Conservation (phyloP, 2,329 filamentous ascomycete genomes). For the Trichoderma sp. region DNA sequence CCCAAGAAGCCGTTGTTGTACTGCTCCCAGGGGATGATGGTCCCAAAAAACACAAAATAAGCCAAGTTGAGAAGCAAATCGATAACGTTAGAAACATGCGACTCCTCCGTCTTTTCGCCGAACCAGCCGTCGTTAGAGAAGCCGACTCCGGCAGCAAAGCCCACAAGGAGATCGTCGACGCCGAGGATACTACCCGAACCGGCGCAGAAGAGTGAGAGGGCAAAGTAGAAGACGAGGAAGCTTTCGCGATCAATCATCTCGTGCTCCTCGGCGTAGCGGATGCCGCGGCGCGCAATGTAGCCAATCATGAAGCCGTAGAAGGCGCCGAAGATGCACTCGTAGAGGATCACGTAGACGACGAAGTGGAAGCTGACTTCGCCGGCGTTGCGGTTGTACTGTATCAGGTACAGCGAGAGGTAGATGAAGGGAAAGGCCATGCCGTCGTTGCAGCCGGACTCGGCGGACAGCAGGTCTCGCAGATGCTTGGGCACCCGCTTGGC, state of each 20-base stretch:
- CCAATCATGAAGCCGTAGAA: conserved; percentile 85
- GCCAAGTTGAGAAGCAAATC: conserved; percentile 94
- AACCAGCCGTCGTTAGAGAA: conserved; percentile 99
- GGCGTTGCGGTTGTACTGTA: conserved; percentile 74
- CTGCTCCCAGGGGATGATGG: conserved; percentile 94
- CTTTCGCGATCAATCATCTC: conserved; percentile 94
- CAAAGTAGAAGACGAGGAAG: conserved; percentile 98
- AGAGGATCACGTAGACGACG: conserved; percentile 86
- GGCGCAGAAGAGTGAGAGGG: conserved; percentile 91
- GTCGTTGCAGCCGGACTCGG: conserved; percentile 98
- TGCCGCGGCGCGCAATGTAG: conserved; percentile 86
- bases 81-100: conserved; percentile 98
- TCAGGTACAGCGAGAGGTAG: conserved; percentile 87
- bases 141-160: conserved; percentile 93
- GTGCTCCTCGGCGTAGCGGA: conserved; percentile 81
- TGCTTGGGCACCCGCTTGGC: conserved; percentile 97
- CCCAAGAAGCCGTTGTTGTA: conserved; percentile 78
- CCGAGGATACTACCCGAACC: conserved; percentile 90
- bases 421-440: conserved; percentile 99
- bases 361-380: conserved; percentile 77
- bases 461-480: conserved; percentile 89
- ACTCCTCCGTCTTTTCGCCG: conserved; percentile 95
- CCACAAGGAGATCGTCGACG: conserved; percentile 89
- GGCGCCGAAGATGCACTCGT: conserved; percentile 93
- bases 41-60: conserved; percentile 97